Percentiles rank a stretch among this genome's conserved stretches.
Conservation (phyloP, 169 alveolate species). For the Sarcocystis neurona region DNA sequence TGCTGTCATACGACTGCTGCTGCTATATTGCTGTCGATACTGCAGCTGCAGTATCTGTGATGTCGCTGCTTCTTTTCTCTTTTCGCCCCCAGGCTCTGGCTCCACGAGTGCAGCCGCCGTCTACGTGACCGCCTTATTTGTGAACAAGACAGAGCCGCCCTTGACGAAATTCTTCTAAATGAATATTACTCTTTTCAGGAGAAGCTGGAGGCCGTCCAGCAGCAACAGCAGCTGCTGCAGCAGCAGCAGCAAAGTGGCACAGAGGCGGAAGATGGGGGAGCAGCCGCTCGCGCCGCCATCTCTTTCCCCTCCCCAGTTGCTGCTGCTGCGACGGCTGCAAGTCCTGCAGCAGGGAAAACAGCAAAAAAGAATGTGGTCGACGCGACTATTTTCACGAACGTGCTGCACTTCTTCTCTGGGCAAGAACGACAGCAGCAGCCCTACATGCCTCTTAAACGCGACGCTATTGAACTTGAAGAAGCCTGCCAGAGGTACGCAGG, state of each 20-base stretch:
- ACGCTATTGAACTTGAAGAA: background rate
- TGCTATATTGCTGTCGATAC: too few species aligned
- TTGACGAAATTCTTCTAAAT: background rate
- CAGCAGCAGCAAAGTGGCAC: too few species aligned
- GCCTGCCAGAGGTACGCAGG: constrained; percentile 3
- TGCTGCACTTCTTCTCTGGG: too few species aligned
- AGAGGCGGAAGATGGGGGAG: too few species aligned
- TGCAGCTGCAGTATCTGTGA: too few species aligned
- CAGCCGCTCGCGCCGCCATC: background rate
- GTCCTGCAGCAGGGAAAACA: too few species aligned
- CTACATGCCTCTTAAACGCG: background rate
- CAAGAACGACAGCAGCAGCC: too few species aligned
- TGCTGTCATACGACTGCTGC: too few species aligned
- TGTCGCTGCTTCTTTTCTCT: too few species aligned
- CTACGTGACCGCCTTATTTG: background rate
- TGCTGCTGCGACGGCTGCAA: background rate
- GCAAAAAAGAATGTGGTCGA: too few species aligned
- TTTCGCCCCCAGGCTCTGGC: background rate
- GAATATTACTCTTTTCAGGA: background rate
- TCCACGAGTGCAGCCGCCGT: background rate
- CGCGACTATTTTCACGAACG: too few species aligned
- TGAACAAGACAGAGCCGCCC: background rate
- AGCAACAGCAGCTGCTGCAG: too few species aligned
- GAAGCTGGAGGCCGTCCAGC: background rate
- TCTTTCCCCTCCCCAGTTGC: background rate